Base-by-base conservation (phyloP, 139 green algal genomes). In the Choricystis sp. region DNA sequence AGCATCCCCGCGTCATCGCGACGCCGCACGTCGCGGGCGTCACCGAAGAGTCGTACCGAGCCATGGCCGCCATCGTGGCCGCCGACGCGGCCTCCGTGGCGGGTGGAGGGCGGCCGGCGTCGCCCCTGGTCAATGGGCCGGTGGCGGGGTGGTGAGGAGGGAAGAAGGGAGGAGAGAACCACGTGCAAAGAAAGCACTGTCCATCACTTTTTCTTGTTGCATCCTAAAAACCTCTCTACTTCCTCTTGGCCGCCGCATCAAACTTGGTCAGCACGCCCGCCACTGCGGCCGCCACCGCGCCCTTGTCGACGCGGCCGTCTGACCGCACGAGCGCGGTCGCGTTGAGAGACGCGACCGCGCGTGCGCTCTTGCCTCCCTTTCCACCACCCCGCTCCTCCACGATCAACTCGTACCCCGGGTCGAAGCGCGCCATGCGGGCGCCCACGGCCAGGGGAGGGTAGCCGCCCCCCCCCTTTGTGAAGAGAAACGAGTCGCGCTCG, bases 401-500 rank as follows among this genome's bases (percentile, higher is more conserved):
- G 40, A 52, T 16, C 40, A 52, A 16, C 40, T 52, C 40, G 16
- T 52, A 52, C 40, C 16, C 40, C 9, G 40, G 40, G 9, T 9
- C 9, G 40, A 52, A 52, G 40, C 40, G 40, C 9, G 40, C 9
- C 40, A 52, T 52, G 40, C 9, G 9, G 40, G 40, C 9, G 9
- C 9, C 9, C 40, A 52, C 40, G 40, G 9, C 9, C 40, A 52
- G 9, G 40, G 40, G 9, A 16, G 9, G 9, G 9, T 9, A 16
- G 40, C 40, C 40, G 40, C 9, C 9, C 9, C 9, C 9, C 40
- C 16, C 9, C 9, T 52, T 52, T 52, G 40, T 83, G 26, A 86
- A 49, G 1, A 84, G 62, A 52, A 88, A 87, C 0, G 73, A 67
- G 55, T 89, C 82, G 0, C 76, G 77, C 67, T 93, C 82, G 21